Evolutionary conservation across 768 basidiomycete species (phyloP), one percentile per base, ranked within the genome.

Genomic region (Arthromyces matolae): DNA sequence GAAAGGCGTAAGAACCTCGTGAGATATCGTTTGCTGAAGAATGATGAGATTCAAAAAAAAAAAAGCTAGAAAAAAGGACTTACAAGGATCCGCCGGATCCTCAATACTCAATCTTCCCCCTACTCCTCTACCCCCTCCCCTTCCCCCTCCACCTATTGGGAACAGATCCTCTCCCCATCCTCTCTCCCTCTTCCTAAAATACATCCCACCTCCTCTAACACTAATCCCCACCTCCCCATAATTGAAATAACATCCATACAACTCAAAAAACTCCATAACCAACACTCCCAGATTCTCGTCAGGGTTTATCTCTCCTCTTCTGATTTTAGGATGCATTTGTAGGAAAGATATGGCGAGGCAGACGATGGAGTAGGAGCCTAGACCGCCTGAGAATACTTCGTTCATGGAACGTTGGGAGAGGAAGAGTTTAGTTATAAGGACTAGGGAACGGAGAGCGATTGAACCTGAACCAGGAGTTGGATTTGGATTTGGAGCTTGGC

Each of bases 251-350:
- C 77, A 72, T 13, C 94, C 95, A 64, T 98, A 98, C 10, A 95
- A 74, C 72, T 98, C 94, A 60, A 98, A 96, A 63, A 98, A 97
- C 66, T 99, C 96, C 75, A 97, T 80, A 36, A 96, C 77, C 45
- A 99, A 70, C n/a, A 94, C 89, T 2, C 96, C 96, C 8, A 98
- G 74, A 60, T 98, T 98, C 58, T 79, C 74, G 55, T 84, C 81
- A 0, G 93, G 81, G 56, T 94, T 83, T 23, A 99, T 90, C 66
- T 94, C 90, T 0, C 83, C 89, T 45, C 81, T 67, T 32, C 94
- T 83, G 50, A 98, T 83, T 64, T 94, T 95, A 2, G 96, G 96
- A 58, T 99, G 96, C 78, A 96, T 90, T 76, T 98, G 96, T 39
- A 99, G 72, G 64, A 99, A 99, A 64, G 83, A 91, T 55, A 97